These are phyloP conservation scores for Candida maltosa DNA, from an alignment of 805 yeast genomes.

Conservation along the genomic window DNA sequence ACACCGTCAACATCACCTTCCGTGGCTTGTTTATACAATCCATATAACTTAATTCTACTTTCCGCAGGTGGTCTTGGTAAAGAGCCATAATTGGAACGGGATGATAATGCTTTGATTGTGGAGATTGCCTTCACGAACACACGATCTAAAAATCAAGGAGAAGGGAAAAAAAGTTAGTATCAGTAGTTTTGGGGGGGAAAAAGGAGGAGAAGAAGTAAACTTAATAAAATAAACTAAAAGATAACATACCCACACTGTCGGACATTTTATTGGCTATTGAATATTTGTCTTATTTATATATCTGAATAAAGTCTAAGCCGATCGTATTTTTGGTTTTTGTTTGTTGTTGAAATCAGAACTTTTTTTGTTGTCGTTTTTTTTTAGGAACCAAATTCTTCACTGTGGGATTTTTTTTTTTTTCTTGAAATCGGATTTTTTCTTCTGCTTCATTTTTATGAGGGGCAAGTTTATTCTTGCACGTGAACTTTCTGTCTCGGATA, in stretches of 20 bases:
- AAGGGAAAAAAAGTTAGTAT: constrained; percentile 5
- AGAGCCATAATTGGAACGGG: constrained; percentile 57
- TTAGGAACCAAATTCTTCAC: no score
- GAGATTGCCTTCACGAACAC: constrained; percentile 82
- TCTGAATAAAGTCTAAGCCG: no score
- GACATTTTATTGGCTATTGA: no score
- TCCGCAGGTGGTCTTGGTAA: constrained; percentile 78
- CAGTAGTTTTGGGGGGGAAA: background rate
- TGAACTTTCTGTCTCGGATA: no score
- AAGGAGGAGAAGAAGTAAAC: background rate
- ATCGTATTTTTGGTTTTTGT: no score
- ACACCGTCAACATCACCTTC: constrained; percentile 77
- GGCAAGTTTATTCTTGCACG: no score
- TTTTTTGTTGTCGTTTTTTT: no score
- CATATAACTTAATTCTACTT: constrained; percentile 65
- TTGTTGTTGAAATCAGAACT: no score
- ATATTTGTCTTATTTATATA: no score
- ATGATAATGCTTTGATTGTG: constrained; percentile 69
- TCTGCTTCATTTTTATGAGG: no score
- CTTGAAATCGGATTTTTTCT: no score
- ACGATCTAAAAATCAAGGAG: constrained; percentile 43
- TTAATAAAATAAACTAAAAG: background rate
- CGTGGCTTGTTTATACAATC: constrained; percentile 84
- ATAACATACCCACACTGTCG: constrained; percentile 10
- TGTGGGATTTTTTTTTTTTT: no score